Base-by-base conservation (phyloP, 2,329 filamentous ascomycete species). In the Aspergillus tubingensis region DNA sequence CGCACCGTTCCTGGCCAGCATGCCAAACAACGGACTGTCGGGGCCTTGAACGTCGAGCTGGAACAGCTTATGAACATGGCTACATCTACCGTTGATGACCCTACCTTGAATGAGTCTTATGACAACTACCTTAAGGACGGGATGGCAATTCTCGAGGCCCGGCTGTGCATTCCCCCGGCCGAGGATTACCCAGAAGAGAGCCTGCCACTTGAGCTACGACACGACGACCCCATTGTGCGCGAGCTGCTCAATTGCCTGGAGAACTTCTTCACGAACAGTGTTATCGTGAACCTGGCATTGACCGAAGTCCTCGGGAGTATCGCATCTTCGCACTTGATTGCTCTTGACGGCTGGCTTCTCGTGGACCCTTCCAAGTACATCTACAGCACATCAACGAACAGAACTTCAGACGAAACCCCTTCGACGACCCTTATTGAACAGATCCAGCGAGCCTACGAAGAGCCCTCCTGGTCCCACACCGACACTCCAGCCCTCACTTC, bases 291-390 rank as follows among this genome's bases (percentile, higher is more conserved):
- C 67, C 80, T 99, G 3, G 90, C 90, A 0, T 82, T 97, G 1
- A 98, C 94, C 0, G 91, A 96, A 69, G 85, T 90, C 0, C 82
- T 98, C 47, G 85, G 96, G 27, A 90, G 91, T 65, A 81, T 99
- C 43, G 91, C 91, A 10, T 87, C 91, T 0, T 98, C 95, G 68
- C 90, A 92, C 5, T 90, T 91, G 64, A 89, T 96, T 71, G 87
- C 88, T 19, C 83, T 97, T 11, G 92, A 97, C 70, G 90, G 91
- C n/a, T 99, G 95, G 94, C 80, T 98, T 30, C 81, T 94, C 5
- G 88, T 91, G 15, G 86, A 89, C 56, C 90, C 91, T 3, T 81
- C 79, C n/a, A 82, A 80, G 61, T 90, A 88, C 69, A 78, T 80
- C 5, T 90, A 85, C 59, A 49, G 44, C 49, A 15, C 50, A 59